Base-by-base conservation (phyloP, 208 protist genomes). In the Crithidia sp. region DNA sequence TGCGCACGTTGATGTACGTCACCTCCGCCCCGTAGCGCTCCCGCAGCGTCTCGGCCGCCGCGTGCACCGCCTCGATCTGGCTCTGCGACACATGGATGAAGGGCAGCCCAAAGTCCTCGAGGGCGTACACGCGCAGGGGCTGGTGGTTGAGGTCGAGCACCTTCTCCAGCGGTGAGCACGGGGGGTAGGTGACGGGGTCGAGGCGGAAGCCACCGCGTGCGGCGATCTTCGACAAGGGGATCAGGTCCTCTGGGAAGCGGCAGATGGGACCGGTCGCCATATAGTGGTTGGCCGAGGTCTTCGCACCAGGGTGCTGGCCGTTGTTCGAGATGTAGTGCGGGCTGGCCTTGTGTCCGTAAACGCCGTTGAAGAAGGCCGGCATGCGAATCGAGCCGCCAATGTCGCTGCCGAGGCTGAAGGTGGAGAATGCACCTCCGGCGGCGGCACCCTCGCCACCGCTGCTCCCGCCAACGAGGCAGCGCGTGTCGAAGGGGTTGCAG, bases 371-470 rank as follows among this genome's bases (percentile, higher is more conserved):
- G 77, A 91, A 93, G 65, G 91, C 88, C 7, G 93, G 93, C 89
- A 95, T 93, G 73, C 93, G 90, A 58, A 97, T 96, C 37, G 91
- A 96, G 36, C 93, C 93, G 58, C 91, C 93, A 72, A 96, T 95
- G 74, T 97, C 93, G 67, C 89, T 93, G 58, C 93, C 93, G 10
- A 97, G 71, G 70, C 83, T 88, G 74, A 96, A 93, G 75, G 87
- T 87, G 47, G 89, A 87, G 61, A 95, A 95, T 60, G 66, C 88
- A 0, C 90, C 90, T 7, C 84, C 90, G 28, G 92, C 89, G 19
- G 91, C 92, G 12, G 88, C 84, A 2, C 91, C 90, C 67, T 93
- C 89, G 43, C 93, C 93, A 40, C 93, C 93, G 71, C 88, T 94
- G 86, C 91, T 96, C 54, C 93, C 93, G 36, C 93, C 93, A 7